phyloP scores from a whole-genome alignment of 2,329 filamentous ascomycete genomes.

The Pseudocercospora eumusae region DNA sequence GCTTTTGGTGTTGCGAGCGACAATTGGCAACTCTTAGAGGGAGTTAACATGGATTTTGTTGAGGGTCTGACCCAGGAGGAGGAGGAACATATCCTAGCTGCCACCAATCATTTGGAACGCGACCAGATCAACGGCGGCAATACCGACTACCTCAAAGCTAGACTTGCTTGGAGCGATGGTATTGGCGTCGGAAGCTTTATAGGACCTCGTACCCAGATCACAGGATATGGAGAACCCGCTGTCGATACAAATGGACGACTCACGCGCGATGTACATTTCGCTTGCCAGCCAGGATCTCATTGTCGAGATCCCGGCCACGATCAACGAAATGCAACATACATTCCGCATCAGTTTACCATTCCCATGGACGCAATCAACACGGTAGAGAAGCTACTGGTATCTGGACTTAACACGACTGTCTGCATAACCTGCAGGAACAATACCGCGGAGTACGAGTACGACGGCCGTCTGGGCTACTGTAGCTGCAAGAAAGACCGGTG shows the following conservation, averaged over 20 bases:
- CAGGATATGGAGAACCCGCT: not conserved
- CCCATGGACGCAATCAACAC: not conserved
- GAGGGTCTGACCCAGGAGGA: not conserved
- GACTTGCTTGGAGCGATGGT: not conserved
- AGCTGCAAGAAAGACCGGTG: not conserved
- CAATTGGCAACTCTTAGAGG: not conserved
- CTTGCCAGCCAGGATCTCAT: not conserved
- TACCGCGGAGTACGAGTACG: not conserved
- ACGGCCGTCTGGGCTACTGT: not conserved
- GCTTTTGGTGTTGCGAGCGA: not conserved
- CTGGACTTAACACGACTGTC: not conserved
- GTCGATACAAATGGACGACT: not conserved
- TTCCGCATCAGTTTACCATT: not conserved
- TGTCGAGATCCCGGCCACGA: not conserved
- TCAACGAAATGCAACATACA: not conserved
- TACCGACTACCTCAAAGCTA: not conserved
- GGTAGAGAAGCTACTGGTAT: not conserved
- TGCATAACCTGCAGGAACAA: not conserved
- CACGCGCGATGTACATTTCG: not conserved
- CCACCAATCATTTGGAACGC: not conserved
- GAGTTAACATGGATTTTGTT: not conserved
- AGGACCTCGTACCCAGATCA: not conserved
- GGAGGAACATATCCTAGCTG: not conserved
- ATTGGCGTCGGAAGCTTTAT: not conserved
- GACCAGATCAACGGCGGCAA: not conserved